Base-by-base conservation (phyloP, 2,329 filamentous ascomycete species). In the Fusarium ramigenum region DNA sequence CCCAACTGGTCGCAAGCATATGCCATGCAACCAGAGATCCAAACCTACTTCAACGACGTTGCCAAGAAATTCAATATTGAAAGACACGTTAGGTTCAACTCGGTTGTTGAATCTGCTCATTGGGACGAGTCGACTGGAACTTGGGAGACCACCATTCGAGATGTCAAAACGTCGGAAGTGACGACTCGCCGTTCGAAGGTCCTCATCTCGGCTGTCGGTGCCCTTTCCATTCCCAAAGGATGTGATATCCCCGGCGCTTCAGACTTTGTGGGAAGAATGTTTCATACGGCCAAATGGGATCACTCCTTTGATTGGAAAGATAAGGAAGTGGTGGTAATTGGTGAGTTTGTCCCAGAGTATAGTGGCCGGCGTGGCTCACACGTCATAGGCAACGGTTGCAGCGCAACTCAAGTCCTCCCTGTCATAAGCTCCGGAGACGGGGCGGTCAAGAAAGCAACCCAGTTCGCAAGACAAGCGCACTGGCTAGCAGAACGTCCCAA, bases 381-480 rank as follows among this genome's bases (percentile, higher is more conserved):
- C 25, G 25, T 1, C 3, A 4, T 10, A 78, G 77, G 78, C 11
- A 79, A 79, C 5, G 78, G 78, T 1, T 79, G 78, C 50, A 79
- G 78, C 16, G 78, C 77, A 12, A 79, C 75, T 1, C 78, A 79
- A 42, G 37, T 73, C 12, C 69, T 79, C 6, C 78, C 77, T 6
- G 57, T 57, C n/a, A 74, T 79, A 12, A 75, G 63, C n/a, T 60
- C 64, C 0, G 73, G 72, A 7, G 67, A 72, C 1, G 50, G 54
- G 2, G 69, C 81, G 9, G 84, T 81, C 15, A 80, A 78, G 25
- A 81, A 80, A 30, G 78, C 86, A 28, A 84, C 82, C 0, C 86
- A 88, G 54, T 87, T 88, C 70, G 82, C 79, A n/a, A 83, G 85
- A 14, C 85, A 87, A 76, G 79, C 86, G 9, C 87, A 88, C 66